Evolutionary conservation across 108 stramenopile genomes (phyloP).

Genomic region (Asterionellopsis glacialis): DNA sequence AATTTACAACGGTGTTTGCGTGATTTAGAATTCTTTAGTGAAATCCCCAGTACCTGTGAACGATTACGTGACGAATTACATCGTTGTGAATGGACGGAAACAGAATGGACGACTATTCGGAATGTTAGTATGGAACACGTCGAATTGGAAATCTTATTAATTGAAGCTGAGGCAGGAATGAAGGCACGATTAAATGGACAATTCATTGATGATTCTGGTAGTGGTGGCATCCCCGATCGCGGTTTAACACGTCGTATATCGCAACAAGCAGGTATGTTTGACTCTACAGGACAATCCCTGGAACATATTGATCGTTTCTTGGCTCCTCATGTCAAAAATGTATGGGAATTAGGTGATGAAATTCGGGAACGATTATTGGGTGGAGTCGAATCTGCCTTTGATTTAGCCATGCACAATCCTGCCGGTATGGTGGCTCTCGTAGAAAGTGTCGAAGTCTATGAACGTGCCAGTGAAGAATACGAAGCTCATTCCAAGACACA

Average conservation of each 20-base stretch:
- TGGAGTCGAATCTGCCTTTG: constrained; percentile 81
- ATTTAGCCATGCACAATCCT: constrained; percentile 77
- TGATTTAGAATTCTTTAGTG: constrained; percentile 81
- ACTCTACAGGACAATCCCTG: constrained; percentile 26
- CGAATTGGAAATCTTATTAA: constrained; percentile 81
- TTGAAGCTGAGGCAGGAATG: constrained; percentile 87
- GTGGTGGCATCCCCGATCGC: neutral
- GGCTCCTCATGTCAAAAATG: constrained; percentile 82
- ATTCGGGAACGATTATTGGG: constrained; percentile 75
- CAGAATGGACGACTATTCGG: constrained; percentile 81
- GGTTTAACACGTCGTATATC: constrained; percentile 2
- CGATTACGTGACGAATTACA: constrained; percentile 81
- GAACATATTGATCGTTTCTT: constrained; percentile 64
- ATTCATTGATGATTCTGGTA: neutral
- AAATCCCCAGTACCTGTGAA: constrained; percentile 82
- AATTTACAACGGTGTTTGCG: constrained; percentile 80
- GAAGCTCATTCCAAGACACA: neutral
- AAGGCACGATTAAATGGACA: constrained; percentile 60
- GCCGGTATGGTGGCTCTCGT: constrained; percentile 88
- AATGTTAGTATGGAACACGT: constrained; percentile 81
- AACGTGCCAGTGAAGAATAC: constrained; percentile 68
- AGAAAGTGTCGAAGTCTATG: constrained; percentile 86
- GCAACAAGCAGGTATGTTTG: constrained; percentile 3
- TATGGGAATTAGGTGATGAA: constrained; percentile 91
- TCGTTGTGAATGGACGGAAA: constrained; percentile 72